Conservation (phyloP, 768 basidiomycete genomes). For the Xerocomellus dryophilus region DNA sequence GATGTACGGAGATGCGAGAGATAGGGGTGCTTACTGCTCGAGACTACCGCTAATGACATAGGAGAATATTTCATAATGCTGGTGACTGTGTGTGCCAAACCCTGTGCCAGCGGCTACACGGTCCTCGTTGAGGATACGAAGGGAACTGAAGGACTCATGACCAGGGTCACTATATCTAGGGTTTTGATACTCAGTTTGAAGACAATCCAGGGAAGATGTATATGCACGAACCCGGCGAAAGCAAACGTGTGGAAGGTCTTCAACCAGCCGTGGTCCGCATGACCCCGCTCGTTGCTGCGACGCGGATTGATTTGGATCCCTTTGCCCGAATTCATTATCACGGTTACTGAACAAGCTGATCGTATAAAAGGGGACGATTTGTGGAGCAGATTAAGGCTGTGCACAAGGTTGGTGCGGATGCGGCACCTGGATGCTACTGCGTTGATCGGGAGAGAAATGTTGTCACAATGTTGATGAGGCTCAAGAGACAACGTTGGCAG, state of each 20-base stretch:
- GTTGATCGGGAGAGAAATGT: constrained; percentile 3
- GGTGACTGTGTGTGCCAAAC: constrained; percentile 82
- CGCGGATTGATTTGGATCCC: constrained; percentile 46
- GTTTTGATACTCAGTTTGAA: constrained; percentile 3
- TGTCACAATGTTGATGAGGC: not conserved
- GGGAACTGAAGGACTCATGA: constrained; percentile 62
- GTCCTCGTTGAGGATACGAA: constrained; percentile 93
- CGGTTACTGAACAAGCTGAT: not conserved
- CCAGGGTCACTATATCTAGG: constrained; percentile 56
- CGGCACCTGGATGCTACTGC: not conserved
- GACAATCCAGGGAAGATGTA: constrained; percentile 11
- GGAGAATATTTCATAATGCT: constrained; percentile 89
- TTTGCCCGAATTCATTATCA: constrained; percentile 16
- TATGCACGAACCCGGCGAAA: constrained; percentile 55
- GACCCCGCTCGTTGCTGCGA: constrained; percentile 60
- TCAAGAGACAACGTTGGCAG: not conserved
- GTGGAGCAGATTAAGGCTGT: not conserved
- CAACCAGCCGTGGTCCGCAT: constrained; percentile 82
- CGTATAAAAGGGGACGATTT: not conserved
- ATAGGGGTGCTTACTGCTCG: constrained; percentile 60
- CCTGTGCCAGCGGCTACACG: constrained; percentile 74
- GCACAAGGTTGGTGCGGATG: not conserved
- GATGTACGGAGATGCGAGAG: not conserved
- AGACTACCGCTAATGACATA: constrained; percentile 79
- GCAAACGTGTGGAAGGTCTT: constrained; percentile 87